Percentiles rank a stretch among this genome's conserved stretches.
Evolutionary conservation across 306 rosid species (phyloP).

Genomic region (Inga laurina): DNA sequence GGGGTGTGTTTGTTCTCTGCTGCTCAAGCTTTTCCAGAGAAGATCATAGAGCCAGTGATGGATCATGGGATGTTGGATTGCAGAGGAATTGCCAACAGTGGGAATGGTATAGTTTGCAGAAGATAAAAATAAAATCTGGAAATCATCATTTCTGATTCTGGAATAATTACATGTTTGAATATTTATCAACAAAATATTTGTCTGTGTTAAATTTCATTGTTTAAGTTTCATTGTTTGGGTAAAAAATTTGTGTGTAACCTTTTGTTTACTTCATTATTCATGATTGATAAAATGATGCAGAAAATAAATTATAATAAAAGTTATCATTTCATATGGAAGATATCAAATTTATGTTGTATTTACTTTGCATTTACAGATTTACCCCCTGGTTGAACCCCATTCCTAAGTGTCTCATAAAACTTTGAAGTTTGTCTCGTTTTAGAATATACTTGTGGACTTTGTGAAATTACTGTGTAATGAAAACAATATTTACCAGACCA

Average conservation of each 20-base stretch:
- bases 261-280: conserved; percentile 5
- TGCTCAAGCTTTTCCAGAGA: conserved; percentile 9
- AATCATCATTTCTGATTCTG: background rate
- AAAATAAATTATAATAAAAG: background rate
- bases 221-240: conserved; percentile 3
- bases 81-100: conserved; percentile 48
- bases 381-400: background rate
- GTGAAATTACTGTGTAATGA: no score
- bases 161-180: background rate
- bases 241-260: background rate
- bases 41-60: conserved; percentile 10
- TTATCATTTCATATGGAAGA: background rate
- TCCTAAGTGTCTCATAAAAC: background rate
- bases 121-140: conserved; percentile 40
- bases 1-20: conserved; percentile 53
- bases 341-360: conserved; percentile 2
- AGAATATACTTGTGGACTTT: background rate
- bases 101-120: conserved; percentile 82
- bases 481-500: no score
- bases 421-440: background rate
- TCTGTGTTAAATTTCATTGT: background rate
- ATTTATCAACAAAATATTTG: background rate
- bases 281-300: background rate
- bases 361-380: background rate
- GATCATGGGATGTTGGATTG: conserved; percentile 61